phyloP scores from a whole-genome alignment of 2,329 filamentous ascomycete genomes.

The Apiospora kogelbergensis region DNA sequence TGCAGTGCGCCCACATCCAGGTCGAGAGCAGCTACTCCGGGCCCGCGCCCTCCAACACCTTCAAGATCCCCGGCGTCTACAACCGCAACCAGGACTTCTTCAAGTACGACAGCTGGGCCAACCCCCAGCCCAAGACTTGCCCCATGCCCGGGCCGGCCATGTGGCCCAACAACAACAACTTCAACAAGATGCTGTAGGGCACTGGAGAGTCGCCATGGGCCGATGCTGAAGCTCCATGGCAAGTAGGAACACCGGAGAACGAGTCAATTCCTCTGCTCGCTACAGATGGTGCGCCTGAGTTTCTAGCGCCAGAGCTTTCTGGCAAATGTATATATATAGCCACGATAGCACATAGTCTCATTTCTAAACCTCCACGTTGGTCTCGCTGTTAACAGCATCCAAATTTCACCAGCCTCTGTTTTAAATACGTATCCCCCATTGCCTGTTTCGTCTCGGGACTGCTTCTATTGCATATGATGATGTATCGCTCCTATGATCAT shows the following conservation, averaged over 20 bases:
- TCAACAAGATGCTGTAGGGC: background rate
- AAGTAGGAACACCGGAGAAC: background rate
- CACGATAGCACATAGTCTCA: background rate
- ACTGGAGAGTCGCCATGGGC: background rate
- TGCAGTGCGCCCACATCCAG: constrained; percentile 30
- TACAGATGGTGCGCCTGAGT: no score
- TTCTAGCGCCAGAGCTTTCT: background rate
- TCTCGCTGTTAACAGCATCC: no score
- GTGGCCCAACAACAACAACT: constrained; percentile 9
- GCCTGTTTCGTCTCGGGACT: background rate
- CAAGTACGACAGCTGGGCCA: constrained; percentile 23
- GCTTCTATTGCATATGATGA: accelerated
- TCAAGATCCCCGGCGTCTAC: constrained; percentile 42
- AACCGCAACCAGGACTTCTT: constrained; percentile 24
- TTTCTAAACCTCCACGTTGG: no score
- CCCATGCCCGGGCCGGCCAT: constrained; percentile 27
- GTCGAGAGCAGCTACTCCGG: constrained; percentile 23
- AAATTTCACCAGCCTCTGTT: no score
- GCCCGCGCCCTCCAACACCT: constrained; percentile 23
- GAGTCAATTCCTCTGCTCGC: no score
- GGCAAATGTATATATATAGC: background rate
- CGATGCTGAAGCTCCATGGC: no score
- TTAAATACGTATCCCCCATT: no score
- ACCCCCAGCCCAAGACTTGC: constrained; percentile 17
- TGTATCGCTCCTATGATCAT: background rate